Evolutionary conservation across 805 yeast genomes (phyloP), one percentile per base, ranked within the genome.

Genomic region (Wickerhamomyces queroliae): DNA sequence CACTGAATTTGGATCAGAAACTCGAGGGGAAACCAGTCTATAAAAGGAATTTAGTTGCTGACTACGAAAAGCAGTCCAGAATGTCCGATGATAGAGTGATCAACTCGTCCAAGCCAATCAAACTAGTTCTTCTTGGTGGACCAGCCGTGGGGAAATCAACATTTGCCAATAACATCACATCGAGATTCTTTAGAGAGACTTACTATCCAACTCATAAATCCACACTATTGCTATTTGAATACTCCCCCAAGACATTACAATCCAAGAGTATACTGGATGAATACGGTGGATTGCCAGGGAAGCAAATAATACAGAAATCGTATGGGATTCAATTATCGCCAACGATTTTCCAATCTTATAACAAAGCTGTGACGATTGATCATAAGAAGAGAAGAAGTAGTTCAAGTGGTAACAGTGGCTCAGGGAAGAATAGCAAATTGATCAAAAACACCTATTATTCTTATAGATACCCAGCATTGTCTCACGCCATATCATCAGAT

Each of bases 121-220:
- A 84, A 42, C 51, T 80, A 13, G 86, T 83, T 0, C 67, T 80
- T 1, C 53, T 80, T 3, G 88, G 88, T 1, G 83, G 74, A 1
- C 65, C 74, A 11, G 65, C 66, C 15, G 69, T 75, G 1, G 88
- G 88, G 10, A 80, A 80, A 51, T 73, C 85, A 3, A 68, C 83
- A 0, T 63, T 76, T 28, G 70, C 77, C 11, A 70, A 77, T 38
- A 62, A 72, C 36, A 48, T 79, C 13, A 63, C 70, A 2, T 60
- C 71, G 17, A 71, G 72, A 20, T 64, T 66, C 20, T 77, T 72
- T 40, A 67, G 77, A 36, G 89, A 81, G 42, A 83, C 83, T 0
- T 82, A 84, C 55, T 84, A 84, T 50, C 95, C 93, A 5, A 84
- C 91, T 4, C 65, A 73, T 33, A 73, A 69, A 40, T 78, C 79